These are phyloP conservation scores for Suhomyces faveliae DNA, from an alignment of 805 yeast species.

Conservation along the genomic window DNA sequence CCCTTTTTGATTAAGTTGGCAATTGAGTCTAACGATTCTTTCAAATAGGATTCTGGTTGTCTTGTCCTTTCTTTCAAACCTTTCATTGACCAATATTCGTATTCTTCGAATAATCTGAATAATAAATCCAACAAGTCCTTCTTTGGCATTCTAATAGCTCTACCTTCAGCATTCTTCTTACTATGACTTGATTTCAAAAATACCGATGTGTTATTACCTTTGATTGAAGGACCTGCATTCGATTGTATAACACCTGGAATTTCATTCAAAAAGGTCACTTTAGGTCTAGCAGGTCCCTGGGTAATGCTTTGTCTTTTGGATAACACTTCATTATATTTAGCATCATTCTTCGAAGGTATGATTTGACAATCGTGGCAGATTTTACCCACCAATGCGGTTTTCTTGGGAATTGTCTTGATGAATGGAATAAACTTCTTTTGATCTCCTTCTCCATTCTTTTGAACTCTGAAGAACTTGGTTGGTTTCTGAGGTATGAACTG, in stretches of 20 bases:
- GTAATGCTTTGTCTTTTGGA: slow-evolving; percentile 52
- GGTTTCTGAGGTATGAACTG: slow-evolving; percentile 11
- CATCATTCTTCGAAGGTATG: slow-evolving; percentile 72
- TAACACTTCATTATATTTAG: slow-evolving; percentile 64
- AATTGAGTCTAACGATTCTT: slow-evolving; percentile 86
- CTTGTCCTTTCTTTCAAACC: slow-evolving; percentile 90
- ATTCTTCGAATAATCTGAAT: slow-evolving; percentile 88
- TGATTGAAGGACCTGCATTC: slow-evolving; percentile 80
- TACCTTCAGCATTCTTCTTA: slow-evolving; percentile 61
- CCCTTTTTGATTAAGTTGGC: slow-evolving; percentile 91
- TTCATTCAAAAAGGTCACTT: slow-evolving; percentile 70
- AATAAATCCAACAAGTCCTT: slow-evolving; percentile 85
- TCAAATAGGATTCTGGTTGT: slow-evolving; percentile 92
- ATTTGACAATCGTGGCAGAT: slow-evolving; percentile 91
- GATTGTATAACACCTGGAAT: slow-evolving; percentile 87
- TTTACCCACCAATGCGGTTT: slow-evolving; percentile 82
- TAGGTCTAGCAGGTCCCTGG: slow-evolving; percentile 50
- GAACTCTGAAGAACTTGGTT: slow-evolving; percentile 28
- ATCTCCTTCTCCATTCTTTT: slow-evolving; percentile 26
- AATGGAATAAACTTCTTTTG: slow-evolving; percentile 62
- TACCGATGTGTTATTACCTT: slow-evolving; percentile 62
- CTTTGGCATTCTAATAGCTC: slow-evolving; percentile 92
- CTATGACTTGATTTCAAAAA: slow-evolving; percentile 50
- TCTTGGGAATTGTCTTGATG: slow-evolving; percentile 84
- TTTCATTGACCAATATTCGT: slow-evolving; percentile 94